Base-by-base conservation (phyloP, 345 rosid genomes). In the Brassica carinata region DNA sequence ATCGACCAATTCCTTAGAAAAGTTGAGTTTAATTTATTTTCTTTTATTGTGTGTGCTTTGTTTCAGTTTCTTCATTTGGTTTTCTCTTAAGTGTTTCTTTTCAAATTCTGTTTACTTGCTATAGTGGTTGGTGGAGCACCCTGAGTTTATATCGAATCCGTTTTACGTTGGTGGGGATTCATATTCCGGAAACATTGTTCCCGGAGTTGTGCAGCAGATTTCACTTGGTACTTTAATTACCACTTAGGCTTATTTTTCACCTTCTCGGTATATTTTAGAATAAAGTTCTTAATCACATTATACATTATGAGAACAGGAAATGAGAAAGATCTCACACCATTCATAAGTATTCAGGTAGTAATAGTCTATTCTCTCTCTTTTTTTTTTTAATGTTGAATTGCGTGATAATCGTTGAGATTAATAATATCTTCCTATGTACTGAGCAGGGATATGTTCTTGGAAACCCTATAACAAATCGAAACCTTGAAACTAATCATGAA, bases 121-220 rank as follows among this genome's bases (percentile, higher is more conserved):
- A 72, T 71, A 94, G 97, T 94, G 95, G 94, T 73, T 91, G 55
- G 74, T 48, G 65, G 84, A 79, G 61, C 94, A 88, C 57, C 86
- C 89, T 1, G 86, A 87, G 34, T 88, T 91, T 59, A 61, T 74
- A 34, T 84, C 87, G 7, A 89, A 80, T 76, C 90, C 87, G 5
- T 15, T 94, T 31, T 94, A 88, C 31, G 63, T 90, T 5, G 85
- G 90, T 5, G 97, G 97, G 58, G 94, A 90, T 78, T 94, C 97
- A 1, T 91, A 88, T 77, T 81, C 97, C 2, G 97, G 26, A 67
- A 3, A 77, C 1, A 73, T 70, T 27, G 76, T 92, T 58, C 98
- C 98, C 31, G 83, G 81, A 34, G 43, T 90, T 30, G 88, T 77
- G 63, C 89, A 89, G 65, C 77, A 74, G 14, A 87, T 92, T 70